Evolutionary conservation across 176 grass and related monocot genomes (phyloP).

Genomic region (Metroxylon sagu): DNA sequence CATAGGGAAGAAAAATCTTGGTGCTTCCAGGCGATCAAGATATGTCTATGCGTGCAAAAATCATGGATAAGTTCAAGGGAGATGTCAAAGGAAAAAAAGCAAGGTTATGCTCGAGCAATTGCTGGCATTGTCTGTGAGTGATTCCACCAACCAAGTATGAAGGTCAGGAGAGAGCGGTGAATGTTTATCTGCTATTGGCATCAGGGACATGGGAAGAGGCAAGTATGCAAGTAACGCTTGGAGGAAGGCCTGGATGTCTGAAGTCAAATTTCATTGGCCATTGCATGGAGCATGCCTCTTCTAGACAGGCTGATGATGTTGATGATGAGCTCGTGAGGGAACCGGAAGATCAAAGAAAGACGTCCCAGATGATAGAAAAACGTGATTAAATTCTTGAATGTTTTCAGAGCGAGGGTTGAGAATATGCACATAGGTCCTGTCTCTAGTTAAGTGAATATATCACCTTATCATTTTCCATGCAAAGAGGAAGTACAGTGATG

Average conservation of each 20-base stretch:
- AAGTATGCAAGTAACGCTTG: constrained; percentile 63
- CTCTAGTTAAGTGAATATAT: too few relatives aligned
- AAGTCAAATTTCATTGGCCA: constrained; percentile 63
- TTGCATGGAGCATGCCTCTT: constrained; percentile 26
- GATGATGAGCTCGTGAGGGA: constrained; percentile 61
- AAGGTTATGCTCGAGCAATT: constrained; percentile 86
- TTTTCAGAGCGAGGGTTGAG: too few relatives aligned
- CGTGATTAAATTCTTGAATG: too few relatives aligned
- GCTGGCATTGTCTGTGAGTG: constrained; percentile 23
- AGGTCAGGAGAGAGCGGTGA: constrained; percentile 70
- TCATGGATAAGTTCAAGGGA: constrained; percentile 80
- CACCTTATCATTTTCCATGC: too few relatives aligned
- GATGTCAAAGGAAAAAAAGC: constrained; percentile 43
- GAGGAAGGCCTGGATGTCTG: constrained; percentile 53
- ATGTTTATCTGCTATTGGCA: constrained; percentile 68
- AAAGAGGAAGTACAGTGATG: too few relatives aligned
- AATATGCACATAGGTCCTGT: too few relatives aligned
- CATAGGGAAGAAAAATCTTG: constrained; percentile 55
- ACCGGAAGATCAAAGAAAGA: constrained; percentile 49
- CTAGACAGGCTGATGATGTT: constrained; percentile 21
- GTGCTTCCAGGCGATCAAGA: constrained; percentile 70
- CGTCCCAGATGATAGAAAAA: too few relatives aligned
- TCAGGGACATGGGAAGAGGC: constrained; percentile 77
- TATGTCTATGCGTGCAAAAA: constrained; percentile 38
- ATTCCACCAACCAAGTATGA: too few relatives aligned